phyloP scores from a whole-genome alignment of 2,329 filamentous ascomycete species.

The Penicillium sp. region DNA sequence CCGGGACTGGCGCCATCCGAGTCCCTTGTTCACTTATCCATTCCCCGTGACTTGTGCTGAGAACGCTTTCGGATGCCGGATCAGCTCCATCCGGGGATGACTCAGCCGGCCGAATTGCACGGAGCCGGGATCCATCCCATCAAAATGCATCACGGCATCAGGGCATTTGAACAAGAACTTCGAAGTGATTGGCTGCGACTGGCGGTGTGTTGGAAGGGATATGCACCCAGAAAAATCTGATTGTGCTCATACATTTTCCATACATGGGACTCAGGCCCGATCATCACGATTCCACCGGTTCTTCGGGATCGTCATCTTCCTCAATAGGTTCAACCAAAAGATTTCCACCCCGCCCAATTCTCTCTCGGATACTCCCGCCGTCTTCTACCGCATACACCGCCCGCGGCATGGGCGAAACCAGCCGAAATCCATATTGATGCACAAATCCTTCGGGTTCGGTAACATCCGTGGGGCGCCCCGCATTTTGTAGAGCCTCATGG shows the following conservation, averaged over 20 bases:
- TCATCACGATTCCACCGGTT: background rate
- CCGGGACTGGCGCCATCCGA: too few species aligned
- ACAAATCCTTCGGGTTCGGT: conserved; percentile 61
- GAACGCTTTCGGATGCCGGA: too few species aligned
- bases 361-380: conserved; percentile 61
- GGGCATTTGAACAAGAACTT: too few species aligned
- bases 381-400: conserved; percentile 67
- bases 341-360: conserved; percentile 77
- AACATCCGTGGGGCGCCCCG: conserved; percentile 32
- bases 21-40: too few species aligned
- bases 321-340: conserved; percentile 72
- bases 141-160: too few species aligned
- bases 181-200: background rate
- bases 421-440: conserved; percentile 76
- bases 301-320: conserved; percentile 10
- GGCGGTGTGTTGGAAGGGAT: background rate
- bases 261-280: too few species aligned
- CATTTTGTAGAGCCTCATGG: conserved; percentile 57
- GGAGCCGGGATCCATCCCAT: too few species aligned
- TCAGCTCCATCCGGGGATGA: too few species aligned
- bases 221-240: background rate
- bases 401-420: conserved; percentile 80
- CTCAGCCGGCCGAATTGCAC: too few species aligned
- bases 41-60: too few species aligned
- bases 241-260: too few species aligned